Conservation (phyloP, 2,329 filamentous ascomycete species). For the Sclerotinia spermophila region DNA sequence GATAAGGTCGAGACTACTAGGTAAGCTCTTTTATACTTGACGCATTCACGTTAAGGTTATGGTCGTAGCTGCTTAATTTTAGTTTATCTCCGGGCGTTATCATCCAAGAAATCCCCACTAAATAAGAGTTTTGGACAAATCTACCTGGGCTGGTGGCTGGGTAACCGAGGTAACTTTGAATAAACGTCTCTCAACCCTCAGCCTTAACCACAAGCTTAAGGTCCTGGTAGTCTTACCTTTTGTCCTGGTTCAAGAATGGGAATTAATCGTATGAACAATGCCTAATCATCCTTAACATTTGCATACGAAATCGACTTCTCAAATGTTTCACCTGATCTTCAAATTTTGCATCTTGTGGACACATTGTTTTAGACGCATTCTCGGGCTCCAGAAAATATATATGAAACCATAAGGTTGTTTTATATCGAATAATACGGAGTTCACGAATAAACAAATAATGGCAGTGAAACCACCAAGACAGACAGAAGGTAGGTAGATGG, state of each 20-base stretch:
- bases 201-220: background rate
- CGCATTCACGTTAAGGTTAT: background rate
- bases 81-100: background rate
- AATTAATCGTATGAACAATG: background rate
- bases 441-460: background rate
- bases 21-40: background rate
- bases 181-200: background rate
- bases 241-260: background rate
- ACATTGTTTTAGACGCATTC: background rate
- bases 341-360: background rate
- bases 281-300: background rate
- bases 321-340: background rate
- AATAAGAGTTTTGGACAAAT: conserved; percentile 6
- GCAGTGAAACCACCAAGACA: background rate
- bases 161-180: background rate
- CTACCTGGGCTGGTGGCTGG: background rate
- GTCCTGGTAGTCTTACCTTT: too few relatives aligned
- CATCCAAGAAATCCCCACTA: background rate
- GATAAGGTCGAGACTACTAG: background rate
- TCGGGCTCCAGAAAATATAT: background rate
- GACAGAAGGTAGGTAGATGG: background rate
- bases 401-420: background rate
- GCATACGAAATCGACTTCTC: background rate
- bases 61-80: background rate
- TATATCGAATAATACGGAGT: background rate